Percentiles rank a stretch among this genome's conserved stretches.
phyloP scores from a whole-genome alignment of 306 rosid species.

The Quercus engelmannii region DNA sequence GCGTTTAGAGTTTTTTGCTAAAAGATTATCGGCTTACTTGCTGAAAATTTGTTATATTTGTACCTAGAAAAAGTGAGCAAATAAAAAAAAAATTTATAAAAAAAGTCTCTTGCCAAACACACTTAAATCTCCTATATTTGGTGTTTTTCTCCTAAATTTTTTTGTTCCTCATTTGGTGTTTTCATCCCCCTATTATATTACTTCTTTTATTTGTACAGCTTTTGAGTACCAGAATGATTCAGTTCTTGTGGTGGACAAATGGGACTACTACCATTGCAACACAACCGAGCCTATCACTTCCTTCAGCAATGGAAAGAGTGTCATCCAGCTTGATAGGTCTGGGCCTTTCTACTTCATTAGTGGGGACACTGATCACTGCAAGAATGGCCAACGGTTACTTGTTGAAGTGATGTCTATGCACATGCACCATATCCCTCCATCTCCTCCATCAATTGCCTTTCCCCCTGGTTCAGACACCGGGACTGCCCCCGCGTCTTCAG shows the following conservation, averaged over 20 bases:
- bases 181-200: not conserved
- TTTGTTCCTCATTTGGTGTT: not conserved
- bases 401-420: conserved; percentile 65
- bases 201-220: conserved; percentile 25
- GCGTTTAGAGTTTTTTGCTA: too few relatives aligned
- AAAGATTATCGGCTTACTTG: too few relatives aligned
- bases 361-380: conserved; percentile 61
- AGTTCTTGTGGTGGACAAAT: conserved; percentile 61
- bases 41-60: too few relatives aligned
- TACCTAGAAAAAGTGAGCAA: too few relatives aligned
- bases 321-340: conserved; percentile 54
- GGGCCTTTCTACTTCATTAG: conserved; percentile 80
- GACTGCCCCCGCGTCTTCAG: conserved; percentile 37
- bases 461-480: conserved; percentile 37
- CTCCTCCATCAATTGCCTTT: conserved; percentile 34
- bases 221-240: conserved; percentile 83
- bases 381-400: conserved; percentile 56
- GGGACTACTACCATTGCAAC: conserved; percentile 67
- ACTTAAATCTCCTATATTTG: too few relatives aligned
- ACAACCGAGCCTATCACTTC: conserved; percentile 50
- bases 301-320: conserved; percentile 63
- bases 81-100: too few relatives aligned
- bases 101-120: too few relatives aligned
- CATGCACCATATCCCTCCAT: conserved; percentile 1
- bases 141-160: not conserved